Percentiles rank a stretch among this genome's conserved stretches.
Evolutionary conservation across 2,329 filamentous ascomycete genomes (phyloP).

Genomic region (Tolypocladium inflatum): DNA sequence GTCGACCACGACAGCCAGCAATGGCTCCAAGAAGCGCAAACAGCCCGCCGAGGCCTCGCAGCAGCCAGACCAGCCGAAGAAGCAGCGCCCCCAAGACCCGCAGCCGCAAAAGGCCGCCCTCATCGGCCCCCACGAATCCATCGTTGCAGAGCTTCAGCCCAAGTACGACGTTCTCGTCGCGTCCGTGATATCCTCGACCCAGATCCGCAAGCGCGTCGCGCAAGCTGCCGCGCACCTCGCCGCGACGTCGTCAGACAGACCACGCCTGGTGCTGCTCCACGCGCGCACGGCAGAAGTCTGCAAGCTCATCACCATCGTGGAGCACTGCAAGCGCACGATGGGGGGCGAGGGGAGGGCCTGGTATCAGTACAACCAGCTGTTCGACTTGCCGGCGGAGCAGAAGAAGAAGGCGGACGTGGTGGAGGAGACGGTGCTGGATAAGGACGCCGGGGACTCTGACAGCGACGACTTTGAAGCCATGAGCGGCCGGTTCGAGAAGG

Average conservation of each 20-base stretch:
- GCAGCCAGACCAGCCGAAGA: slow-evolving; percentile 2
- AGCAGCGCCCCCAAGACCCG: slow-evolving; percentile 1
- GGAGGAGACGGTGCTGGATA: slow-evolving; percentile 32
- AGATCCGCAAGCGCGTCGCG: slow-evolving; percentile 45
- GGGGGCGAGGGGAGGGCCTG: slow-evolving; percentile 34
- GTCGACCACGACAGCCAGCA: slow-evolving; percentile 1
- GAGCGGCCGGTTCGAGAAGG: slow-evolving; percentile 46
- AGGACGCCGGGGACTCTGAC: slow-evolving; percentile 15
- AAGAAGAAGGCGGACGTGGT: slow-evolving; percentile 22
- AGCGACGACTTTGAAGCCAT: slow-evolving; percentile 47
- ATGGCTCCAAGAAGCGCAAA: slow-evolving; percentile 6
- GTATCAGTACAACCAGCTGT: slow-evolving; percentile 50
- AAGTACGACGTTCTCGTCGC: slow-evolving; percentile 41
- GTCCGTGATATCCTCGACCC: slow-evolving; percentile 50
- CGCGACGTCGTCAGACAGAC: slow-evolving; percentile 7
- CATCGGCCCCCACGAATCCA: slow-evolving; percentile 27
- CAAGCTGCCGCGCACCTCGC: slow-evolving; percentile 34
- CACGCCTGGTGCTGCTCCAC: slow-evolving; percentile 36
- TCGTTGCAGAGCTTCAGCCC: slow-evolving; percentile 32
- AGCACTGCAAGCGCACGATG: slow-evolving; percentile 53
- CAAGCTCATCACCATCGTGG: slow-evolving; percentile 60
- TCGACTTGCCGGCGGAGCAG: slow-evolving; percentile 30
- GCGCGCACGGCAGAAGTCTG: slow-evolving; percentile 40
- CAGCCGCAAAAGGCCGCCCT: slow-evolving; percentile 12
- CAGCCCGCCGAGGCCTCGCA: not conserved